Percentiles rank a stretch among this genome's conserved stretches.
phyloP scores from a whole-genome alignment of 75 land plant genomes.

The Larix kaempferi region DNA sequence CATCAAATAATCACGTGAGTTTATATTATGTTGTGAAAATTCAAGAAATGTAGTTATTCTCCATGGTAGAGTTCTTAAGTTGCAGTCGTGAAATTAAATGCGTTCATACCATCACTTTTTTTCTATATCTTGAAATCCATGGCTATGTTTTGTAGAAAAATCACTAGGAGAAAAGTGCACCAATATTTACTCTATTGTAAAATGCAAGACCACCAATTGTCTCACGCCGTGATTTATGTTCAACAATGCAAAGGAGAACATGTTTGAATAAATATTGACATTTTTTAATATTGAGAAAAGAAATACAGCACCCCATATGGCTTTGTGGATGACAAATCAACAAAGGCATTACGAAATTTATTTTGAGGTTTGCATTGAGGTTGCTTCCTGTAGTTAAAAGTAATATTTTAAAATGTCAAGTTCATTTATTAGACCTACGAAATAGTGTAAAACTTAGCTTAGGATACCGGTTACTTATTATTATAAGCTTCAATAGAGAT shows the following conservation, averaged over 20 bases:
- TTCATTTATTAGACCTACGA: slow-evolving; percentile 70
- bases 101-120: slow-evolving; percentile 39
- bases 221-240: slow-evolving; percentile 61
- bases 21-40: neutral
- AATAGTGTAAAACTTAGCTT: too few relatives aligned
- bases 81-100: neutral
- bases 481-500: too few relatives aligned
- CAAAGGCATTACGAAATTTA: slow-evolving; percentile 81
- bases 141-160: slow-evolving; percentile 22
- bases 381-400: slow-evolving; percentile 77
- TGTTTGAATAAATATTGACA: neutral
- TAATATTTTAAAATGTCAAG: slow-evolving; percentile 79
- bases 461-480: too few relatives aligned
- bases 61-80: too few relatives aligned
- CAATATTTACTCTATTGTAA: slow-evolving; percentile 76
- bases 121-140: slow-evolving; percentile 31
- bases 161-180: slow-evolving; percentile 59
- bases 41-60: neutral
- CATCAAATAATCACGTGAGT: slow-evolving; percentile 8
- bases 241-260: neutral
- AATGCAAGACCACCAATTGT: slow-evolving; percentile 87
- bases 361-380: slow-evolving; percentile 87
- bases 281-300: neutral
- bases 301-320: slow-evolving; percentile 46
- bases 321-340: slow-evolving; percentile 53